phyloP scores from a whole-genome alignment of 108 stramenopile species.

The Skeletonema menzelii region DNA sequence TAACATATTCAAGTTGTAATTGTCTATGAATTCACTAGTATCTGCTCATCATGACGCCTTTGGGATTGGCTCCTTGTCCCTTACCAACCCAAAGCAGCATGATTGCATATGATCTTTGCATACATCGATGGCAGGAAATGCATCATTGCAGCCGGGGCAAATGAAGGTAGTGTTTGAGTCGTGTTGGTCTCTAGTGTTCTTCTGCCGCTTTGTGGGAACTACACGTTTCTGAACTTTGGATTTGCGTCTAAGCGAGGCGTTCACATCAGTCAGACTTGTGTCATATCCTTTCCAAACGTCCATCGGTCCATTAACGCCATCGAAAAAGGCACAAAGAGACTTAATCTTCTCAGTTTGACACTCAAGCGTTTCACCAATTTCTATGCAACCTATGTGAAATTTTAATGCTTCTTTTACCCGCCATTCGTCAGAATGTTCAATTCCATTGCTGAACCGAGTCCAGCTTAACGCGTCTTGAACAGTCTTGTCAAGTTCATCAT shows the following conservation, averaged over 20 bases:
- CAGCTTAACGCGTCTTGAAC: slow-evolving; percentile 11
- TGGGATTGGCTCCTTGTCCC: background rate
- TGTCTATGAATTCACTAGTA: background rate
- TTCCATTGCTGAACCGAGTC: slow-evolving; percentile 17
- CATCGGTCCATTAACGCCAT: slow-evolving; percentile 54
- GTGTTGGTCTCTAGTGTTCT: background rate
- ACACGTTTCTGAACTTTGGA: background rate
- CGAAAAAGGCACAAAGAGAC: slow-evolving; percentile 58
- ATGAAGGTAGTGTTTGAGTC: background rate
- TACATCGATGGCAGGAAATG: background rate
- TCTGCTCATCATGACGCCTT: background rate
- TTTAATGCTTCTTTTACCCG: slow-evolving; percentile 47
- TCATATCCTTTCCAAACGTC: slow-evolving; percentile 50
- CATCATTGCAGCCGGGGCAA: background rate
- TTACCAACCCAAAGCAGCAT: slow-evolving; percentile 3
- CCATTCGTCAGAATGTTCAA: slow-evolving; percentile 8
- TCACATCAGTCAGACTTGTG: slow-evolving; percentile 14
- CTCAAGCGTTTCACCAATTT: slow-evolving; percentile 64
- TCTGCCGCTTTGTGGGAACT: background rate
- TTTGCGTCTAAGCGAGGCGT: slow-evolving; percentile 7
- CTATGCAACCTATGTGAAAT: slow-evolving; percentile 46
- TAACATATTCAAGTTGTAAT: background rate
- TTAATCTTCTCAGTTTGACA: slow-evolving; percentile 58
- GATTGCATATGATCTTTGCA: background rate
- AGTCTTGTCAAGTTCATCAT: slow-evolving; percentile 9